Evolutionary conservation across 2,329 filamentous ascomycete genomes (phyloP), one percentile per base, ranked within the genome.

Genomic region (Ophiocordyceps sinensis): DNA sequence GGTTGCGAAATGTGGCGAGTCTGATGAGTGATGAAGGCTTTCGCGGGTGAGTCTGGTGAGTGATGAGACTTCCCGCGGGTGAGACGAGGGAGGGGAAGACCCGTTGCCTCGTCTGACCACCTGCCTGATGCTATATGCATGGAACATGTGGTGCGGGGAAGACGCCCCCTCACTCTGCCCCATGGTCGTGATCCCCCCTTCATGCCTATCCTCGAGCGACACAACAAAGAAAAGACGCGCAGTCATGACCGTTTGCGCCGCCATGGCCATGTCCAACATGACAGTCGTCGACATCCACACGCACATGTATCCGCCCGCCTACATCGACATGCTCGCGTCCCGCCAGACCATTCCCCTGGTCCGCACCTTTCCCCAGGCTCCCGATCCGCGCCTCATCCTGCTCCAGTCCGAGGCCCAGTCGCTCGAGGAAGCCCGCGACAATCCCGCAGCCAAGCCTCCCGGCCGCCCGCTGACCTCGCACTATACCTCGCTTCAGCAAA

Each of bases 401-500:
- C 67, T 84, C 5, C 71, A 62, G 23, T 59, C 66, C 19, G 68
- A 72, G 51, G 60, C 63, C 38, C 61, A 65, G 37, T 60, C 63
- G 4, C 55, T 71, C 17, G 59, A 69, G n/a, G 62, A 63, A 39
- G 65, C 77, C 3, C 62, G 11, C 23, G 15, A 74, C 49, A 70
- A 78, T 55, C 61, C 70, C 21, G 58, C 68, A 3, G 64, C 66
- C 17, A 75, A 70, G 36, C 72, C 76, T 9, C 79, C 84, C 3
- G 88, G 87, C 31, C 78, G 88, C 4, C 87, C 88, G 4, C 76
- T 95, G 36, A 89, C 86, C 19, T 68, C 77, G 1, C 84, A 88
- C 52, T 95, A 89, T 67, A 85, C 80, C 46, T 84, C 85, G 36
- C 79, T 94, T 43, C 64, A 68, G 14, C 71, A 85, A 51, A 95